Base-by-base conservation (phyloP, 2,329 filamentous ascomycete species). In the Dendrostoma leiphaemia region DNA sequence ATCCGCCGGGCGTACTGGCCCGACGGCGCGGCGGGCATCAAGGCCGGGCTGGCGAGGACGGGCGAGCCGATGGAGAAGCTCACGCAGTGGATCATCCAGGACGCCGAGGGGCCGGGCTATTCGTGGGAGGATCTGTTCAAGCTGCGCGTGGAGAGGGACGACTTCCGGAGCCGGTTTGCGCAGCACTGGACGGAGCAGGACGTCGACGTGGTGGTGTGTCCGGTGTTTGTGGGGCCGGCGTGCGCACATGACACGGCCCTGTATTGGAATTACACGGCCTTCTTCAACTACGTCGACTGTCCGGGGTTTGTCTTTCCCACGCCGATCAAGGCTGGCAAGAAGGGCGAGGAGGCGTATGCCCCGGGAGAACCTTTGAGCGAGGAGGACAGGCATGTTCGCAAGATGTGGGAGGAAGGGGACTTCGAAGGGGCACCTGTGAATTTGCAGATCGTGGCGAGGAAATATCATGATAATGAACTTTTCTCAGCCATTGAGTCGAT, bases 1-100 rank as follows among this genome's bases (percentile, higher is more conserved):
- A 71, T 76, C 59, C 58, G 67, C 45, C 58, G 58, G 3, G 70
- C 76, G 12, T 80, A 80, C 65, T 80, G 73, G 63, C 77, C 77
- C 0, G 75, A 78, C 24, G 73, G 72, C 13, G 74, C 68, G 3
- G 58, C 56, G 37, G 51, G 58, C 29, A 59, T 69, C 47, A 66
- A 65, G 48, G 63, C 62, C 2, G 60, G 66, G 17, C 65, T 80
- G 28, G 58, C 59, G 0, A 59, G 64, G 9, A 65, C 71, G 0
- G 72, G 71, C 8, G 78, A 81, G 58, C 77, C 78, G 0, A 59
- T 71, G n/a, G 70, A 72, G 10, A 64, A 71, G 0, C 64, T 80
- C 2, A 79, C 71, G 7, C 61, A 75, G 52, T 76, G 71, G 71
- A 66, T 67, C 37, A 61, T 66, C 51, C 60, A 61, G 26, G 65